Conservation (phyloP, 345 rosid genomes). For the Populus pruinosa region DNA sequence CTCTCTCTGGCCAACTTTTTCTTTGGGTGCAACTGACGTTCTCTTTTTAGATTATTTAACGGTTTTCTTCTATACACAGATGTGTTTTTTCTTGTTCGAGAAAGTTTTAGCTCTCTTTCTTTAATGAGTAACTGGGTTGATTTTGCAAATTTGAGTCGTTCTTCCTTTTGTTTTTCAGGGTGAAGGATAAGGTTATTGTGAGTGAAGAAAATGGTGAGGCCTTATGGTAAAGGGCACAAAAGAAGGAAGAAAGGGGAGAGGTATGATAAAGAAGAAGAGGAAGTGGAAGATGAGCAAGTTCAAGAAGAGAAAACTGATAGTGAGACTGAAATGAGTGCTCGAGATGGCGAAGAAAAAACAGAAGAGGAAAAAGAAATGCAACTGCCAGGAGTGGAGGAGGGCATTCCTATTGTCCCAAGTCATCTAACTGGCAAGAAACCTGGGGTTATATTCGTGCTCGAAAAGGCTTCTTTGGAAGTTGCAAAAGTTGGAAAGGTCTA, state of each 20-base stretch:
- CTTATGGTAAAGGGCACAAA: conserved; percentile 61
- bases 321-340: conserved; percentile 9
- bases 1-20: background rate
- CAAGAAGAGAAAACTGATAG: conserved; percentile 21
- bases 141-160: background rate
- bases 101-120: too few relatives aligned
- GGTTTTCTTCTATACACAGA: too few relatives aligned
- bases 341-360: conserved; percentile 20
- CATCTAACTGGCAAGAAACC: conserved; percentile 31
- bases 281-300: conserved; percentile 24
- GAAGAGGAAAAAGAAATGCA: conserved; percentile 28
- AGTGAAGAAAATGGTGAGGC: conserved; percentile 54
- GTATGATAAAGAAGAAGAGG: conserved; percentile 50
- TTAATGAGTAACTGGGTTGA: too few relatives aligned
- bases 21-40: too few relatives aligned
- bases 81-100: too few relatives aligned
- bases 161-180: background rate
- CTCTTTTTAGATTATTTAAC: too few relatives aligned
- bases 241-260: conserved; percentile 57
- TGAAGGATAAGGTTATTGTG: conserved; percentile 11
- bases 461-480: conserved; percentile 81
- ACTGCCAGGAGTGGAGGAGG: conserved; percentile 35
- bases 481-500: conserved; percentile 94
- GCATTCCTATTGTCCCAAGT: conserved; percentile 47
- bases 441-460: conserved; percentile 67